Base-by-base conservation (phyloP, 2,329 filamentous ascomycete species). In the Nemania sp. region DNA sequence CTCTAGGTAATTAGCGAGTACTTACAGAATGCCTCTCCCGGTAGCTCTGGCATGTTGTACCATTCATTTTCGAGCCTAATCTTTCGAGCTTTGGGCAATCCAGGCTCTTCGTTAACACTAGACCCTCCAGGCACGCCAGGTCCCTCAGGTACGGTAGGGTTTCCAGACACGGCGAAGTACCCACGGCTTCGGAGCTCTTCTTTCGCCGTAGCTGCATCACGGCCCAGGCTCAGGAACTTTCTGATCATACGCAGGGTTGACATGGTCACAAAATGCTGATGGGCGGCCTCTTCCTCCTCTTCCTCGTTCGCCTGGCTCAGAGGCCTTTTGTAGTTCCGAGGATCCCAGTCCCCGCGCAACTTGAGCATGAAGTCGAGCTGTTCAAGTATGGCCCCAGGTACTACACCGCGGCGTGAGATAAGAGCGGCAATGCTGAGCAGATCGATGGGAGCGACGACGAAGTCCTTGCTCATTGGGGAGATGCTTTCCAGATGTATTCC, bases 21-120 rank as follows among this genome's bases (percentile, higher is more conserved):
- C 57, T 52, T 37, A 60, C 57, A 57, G 47, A 54, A 63, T 32
- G 43, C 49, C n/a, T 63, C 61, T 6, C 40, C 57, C 6, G 35
- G 35, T 9, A 63, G 18, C 9, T 9, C 10, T 15, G 49, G 37
- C 15, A 60, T 29, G 18, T 17, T 18, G 17, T 59, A 45, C 9
- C 5, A 10, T 1, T 29, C 5, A 7, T 20, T 5, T 35, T 35
- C 13, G 13, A 35, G 34, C n/a, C n/a, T n/a, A n/a, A n/a, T n/a
- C n/a, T n/a, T n/a, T n/a, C n/a, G n/a, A n/a, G n/a, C n/a, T n/a
- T n/a, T n/a, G n/a, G n/a, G n/a, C n/a, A n/a, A n/a, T n/a, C n/a
- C n/a, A n/a, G n/a, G n/a, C n/a, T n/a, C n/a, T n/a, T n/a, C n/a
- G n/a, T n/a, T n/a, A n/a, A n/a, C n/a, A n/a, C n/a, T n/a, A n/a